Evolutionary conservation across 768 basidiomycete genomes (phyloP).

Genomic region (Steccherinum ochraceum): DNA sequence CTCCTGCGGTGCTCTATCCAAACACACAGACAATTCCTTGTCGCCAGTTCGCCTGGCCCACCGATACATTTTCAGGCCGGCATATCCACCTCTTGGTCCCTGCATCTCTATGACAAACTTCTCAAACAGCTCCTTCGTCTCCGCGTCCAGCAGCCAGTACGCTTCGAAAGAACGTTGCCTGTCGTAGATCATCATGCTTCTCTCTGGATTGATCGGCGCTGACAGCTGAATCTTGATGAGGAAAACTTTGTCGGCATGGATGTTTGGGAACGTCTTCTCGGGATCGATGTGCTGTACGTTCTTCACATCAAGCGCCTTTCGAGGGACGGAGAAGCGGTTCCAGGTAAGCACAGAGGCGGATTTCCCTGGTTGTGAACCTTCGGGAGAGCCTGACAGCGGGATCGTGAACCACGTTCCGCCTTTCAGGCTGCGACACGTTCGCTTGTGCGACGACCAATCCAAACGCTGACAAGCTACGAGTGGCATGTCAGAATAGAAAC

Average conservation of each 20-base stretch:
- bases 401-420: slow-evolving; percentile 33
- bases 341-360: slow-evolving; percentile 11
- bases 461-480: slow-evolving; percentile 31
- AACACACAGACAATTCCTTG: slow-evolving; percentile 16
- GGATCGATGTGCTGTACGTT: slow-evolving; percentile 11
- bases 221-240: slow-evolving; percentile 37
- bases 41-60: slow-evolving; percentile 21
- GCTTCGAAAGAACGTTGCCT: slow-evolving; percentile 32
- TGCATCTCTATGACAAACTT: slow-evolving; percentile 17
- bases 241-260: slow-evolving; percentile 30
- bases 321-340: slow-evolving; percentile 23
- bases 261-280: slow-evolving; percentile 21
- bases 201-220: no score
- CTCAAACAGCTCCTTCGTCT: slow-evolving; percentile 7
- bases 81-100: slow-evolving; percentile 12
- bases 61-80: slow-evolving; percentile 20
- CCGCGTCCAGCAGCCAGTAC: slow-evolving; percentile 19
- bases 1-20: slow-evolving; percentile 14
- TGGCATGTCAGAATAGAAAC: neutral
- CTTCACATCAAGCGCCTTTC: slow-evolving; percentile 19
- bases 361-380: slow-evolving; percentile 7
- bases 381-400: slow-evolving; percentile 11
- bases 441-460: slow-evolving; percentile 36
- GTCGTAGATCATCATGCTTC: slow-evolving; percentile 31
- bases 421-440: slow-evolving; percentile 29